phyloP scores from a whole-genome alignment of 2,329 filamentous ascomycete species.

The Monilinia fructigena region DNA sequence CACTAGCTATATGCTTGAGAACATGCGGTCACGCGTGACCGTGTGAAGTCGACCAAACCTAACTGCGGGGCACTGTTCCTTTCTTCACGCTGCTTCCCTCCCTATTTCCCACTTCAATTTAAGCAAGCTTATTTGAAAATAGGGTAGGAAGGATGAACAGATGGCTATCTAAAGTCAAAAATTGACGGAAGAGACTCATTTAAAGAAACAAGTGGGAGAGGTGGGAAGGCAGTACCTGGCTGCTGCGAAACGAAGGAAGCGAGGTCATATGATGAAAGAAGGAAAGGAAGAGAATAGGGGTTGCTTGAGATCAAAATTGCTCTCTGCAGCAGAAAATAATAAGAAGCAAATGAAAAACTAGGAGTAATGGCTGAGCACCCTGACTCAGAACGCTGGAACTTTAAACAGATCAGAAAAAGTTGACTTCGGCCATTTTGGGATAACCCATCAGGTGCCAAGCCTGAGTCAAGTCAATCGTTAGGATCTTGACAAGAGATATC shows the following conservation, averaged over 20 bases:
- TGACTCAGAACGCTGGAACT: not conserved
- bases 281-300: not conserved
- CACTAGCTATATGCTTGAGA: not conserved
- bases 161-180: not conserved
- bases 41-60: not conserved
- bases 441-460: too few relatives aligned
- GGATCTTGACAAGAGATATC: too few relatives aligned
- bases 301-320: not conserved
- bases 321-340: not conserved
- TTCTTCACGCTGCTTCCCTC: not conserved
- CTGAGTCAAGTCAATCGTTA: too few relatives aligned
- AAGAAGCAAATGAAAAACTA: not conserved
- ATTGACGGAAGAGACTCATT: not conserved
- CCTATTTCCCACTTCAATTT: not conserved
- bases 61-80: not conserved
- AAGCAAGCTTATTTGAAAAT: not conserved
- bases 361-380: not conserved
- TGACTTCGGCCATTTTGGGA: too few relatives aligned
- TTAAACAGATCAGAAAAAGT: not conserved
- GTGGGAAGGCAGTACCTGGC: not conserved
- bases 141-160: too few relatives aligned
- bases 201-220: not conserved
- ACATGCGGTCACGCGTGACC: not conserved
- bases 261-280: not conserved
- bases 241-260: not conserved